Evolutionary conservation across 345 rosid species (phyloP).

Genomic region (Pseudoturritis turrita): DNA sequence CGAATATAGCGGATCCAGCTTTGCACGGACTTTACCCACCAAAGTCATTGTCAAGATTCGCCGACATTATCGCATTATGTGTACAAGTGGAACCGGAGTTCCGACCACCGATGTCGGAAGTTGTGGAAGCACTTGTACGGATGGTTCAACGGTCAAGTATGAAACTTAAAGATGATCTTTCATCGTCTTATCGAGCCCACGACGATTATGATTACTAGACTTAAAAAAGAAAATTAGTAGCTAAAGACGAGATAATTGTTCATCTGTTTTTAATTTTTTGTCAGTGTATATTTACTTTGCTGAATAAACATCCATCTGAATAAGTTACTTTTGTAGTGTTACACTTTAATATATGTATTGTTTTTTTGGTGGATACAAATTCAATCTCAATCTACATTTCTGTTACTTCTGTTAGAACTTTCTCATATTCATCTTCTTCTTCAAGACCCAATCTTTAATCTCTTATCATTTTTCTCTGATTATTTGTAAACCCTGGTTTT

Average conservation of each 20-base stretch:
- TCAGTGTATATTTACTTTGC: background rate
- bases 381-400: too few species aligned
- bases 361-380: too few species aligned
- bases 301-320: background rate
- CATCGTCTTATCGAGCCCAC: constrained; percentile 21
- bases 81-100: constrained; percentile 77
- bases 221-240: background rate
- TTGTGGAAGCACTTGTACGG: constrained; percentile 47
- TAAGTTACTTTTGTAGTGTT: background rate
- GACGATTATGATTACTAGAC: constrained; percentile 29
- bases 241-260: background rate
- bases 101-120: constrained; percentile 88
- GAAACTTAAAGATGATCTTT: constrained; percentile 33
- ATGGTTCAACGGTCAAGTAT: constrained; percentile 36
- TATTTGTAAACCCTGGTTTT: too few species aligned
- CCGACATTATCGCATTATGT: constrained; percentile 71
- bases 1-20: constrained; percentile 85
- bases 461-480: too few species aligned
- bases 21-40: constrained; percentile 88
- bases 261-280: background rate
- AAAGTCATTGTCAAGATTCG: constrained; percentile 77
- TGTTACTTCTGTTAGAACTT: too few species aligned
- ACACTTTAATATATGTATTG: background rate
- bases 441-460: too few species aligned
- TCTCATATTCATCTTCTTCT: too few species aligned